Conservation (phyloP, 306 rosid genomes). For the Sicyos edulis region DNA sequence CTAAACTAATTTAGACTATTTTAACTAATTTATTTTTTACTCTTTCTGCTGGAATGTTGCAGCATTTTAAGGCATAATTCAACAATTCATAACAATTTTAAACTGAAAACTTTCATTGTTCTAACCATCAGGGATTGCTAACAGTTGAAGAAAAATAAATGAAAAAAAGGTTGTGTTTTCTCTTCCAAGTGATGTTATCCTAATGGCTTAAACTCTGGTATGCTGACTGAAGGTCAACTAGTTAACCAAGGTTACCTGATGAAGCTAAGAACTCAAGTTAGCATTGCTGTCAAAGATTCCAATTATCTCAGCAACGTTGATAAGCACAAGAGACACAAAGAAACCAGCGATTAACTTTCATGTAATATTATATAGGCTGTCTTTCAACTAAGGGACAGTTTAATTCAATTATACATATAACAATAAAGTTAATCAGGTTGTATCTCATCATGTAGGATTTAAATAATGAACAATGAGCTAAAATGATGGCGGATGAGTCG, state of each 20-base stretch:
- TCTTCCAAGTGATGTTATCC: neutral
- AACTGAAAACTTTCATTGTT: neutral
- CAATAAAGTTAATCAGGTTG: neutral
- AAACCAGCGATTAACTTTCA: neutral
- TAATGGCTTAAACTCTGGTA: neutral
- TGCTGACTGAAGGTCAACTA: neutral
- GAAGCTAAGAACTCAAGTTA: neutral
- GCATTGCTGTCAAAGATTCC: slow-evolving; percentile 14
- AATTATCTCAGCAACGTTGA: neutral
- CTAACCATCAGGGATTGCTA: neutral
- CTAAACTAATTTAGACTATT: too few species aligned
- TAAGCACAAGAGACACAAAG: neutral
- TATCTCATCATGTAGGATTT: neutral
- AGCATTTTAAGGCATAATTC: too few species aligned
- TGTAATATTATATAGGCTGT: neutral
- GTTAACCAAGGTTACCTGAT: neutral
- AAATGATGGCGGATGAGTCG: neutral
- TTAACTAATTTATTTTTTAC: too few species aligned
- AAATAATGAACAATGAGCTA: slow-evolving; percentile 14
- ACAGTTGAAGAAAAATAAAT: neutral
- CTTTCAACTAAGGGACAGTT: slow-evolving; percentile 15
- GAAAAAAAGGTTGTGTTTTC: neutral
- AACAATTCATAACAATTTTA: too few species aligned
- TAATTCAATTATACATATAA: neutral
- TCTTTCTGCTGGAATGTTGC: too few species aligned